Evolutionary conservation across 202 grass and related monocot genomes (phyloP), one percentile per base, ranked within the genome.

Genomic region (Alloteropsis angusta): DNA sequence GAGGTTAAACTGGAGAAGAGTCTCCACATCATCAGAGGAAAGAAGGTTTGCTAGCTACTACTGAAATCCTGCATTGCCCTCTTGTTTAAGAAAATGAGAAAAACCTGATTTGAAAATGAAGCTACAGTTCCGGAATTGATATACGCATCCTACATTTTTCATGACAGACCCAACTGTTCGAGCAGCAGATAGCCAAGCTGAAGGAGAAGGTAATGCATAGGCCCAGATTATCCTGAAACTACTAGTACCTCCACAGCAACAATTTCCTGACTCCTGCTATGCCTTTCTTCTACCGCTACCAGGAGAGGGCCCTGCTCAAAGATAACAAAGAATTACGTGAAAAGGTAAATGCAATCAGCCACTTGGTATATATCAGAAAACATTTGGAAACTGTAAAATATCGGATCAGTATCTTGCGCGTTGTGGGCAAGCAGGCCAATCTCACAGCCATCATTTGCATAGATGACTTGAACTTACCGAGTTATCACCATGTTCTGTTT

Each of bases 131-230:
- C 35, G 4, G 69, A 84, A 41, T 56, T 81, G 36, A 75, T 37
- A 77, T 65, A n/a, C n/a, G 13, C 12, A 78, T 80, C 76, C 22
- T 66, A 69, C 1, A 68, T 5, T 78, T 82, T 16, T 83, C 56
- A 26, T 68, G 82, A 23, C 74, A 97, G 94, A 82, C 84, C 35
- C 61, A 79, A 47, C 71, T 89, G 39, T 45, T 93, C 6, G 60
- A 87, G 43, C 75, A 86, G 56, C 82, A 97, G 68, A 85, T 97
- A 83, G 32, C 68, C 45, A 93, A 80, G 23, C 82, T 92, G 60
- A 86, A 92, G 89, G 80, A 86, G 41, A 86, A 91, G 94, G 94
- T 97, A 92, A 73, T 21, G 38, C 67, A 75, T 60, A 37, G 25
- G 35, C 60, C 32, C n/a, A 14, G 28, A 23, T 8, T 47, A 53